Evolutionary conservation across 1,139 yeast species (phyloP), one percentile per base, ranked within the genome.

Genomic region (Hyphopichia wangnamkhiaoensis): DNA sequence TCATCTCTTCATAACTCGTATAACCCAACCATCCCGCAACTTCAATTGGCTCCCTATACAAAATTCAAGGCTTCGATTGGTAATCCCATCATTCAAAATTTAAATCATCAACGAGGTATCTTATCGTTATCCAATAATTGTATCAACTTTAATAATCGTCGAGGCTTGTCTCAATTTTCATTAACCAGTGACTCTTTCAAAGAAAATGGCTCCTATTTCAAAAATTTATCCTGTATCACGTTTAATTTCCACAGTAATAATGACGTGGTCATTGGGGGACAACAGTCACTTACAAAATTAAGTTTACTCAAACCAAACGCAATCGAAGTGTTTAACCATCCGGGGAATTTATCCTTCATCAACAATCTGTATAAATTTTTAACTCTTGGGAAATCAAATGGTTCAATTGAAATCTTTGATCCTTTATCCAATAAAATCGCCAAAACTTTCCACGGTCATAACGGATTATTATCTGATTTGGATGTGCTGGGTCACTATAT

Each of bases 401-500:
- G 97, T 3, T 63, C 78, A 2, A 67, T 90, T 20, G 95, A 87
- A 49, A 65, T 91, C n/a, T 74, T 87, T 41, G 98, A 90, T 53
- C 84, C 91, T 3, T 59, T 78, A 0, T 65, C 81, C 30, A 74
- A 76, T 44, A 52, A 58, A 37, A 65, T 81, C 1, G 65, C 87
- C 6, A 79, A 80, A 46, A 68, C 80, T 1, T 84, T 90, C 52
- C 65, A 71, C 12, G 87, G 93, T 12, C 96, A 88, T 56, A 78
- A 85, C 21, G 87, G 93, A 0, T 72, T 85, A 1, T 66, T 93
- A 18, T 79, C 94, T 1, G 91, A 87, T 45, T 68, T 93, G 58
- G 95, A 86, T 51, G 77, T 88, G 23, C 79, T 80, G 47, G 96
- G 91, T 25, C 79, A 82, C 44, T 80, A 83, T 28, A 68, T 91